These are phyloP conservation scores for Protostelium mycophagum DNA, from an alignment of 78 protist species.

Conservation along the genomic window DNA sequence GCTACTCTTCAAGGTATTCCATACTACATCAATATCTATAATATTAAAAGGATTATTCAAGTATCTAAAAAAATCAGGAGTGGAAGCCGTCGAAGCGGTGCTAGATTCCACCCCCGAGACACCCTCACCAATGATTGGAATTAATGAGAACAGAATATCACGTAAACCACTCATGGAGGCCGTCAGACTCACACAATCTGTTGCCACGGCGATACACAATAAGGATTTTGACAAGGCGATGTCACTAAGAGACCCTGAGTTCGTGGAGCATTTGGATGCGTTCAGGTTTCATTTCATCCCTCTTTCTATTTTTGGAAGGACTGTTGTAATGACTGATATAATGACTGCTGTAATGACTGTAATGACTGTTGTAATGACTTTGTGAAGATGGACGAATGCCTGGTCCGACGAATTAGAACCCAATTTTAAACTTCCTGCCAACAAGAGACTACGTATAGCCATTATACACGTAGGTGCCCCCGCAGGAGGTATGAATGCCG, in stretches of 20 bases:
- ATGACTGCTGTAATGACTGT: too few species aligned
- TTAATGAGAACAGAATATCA: constrained; percentile 17
- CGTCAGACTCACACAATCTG: constrained; percentile 57
- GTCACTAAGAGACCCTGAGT: constrained; percentile 40
- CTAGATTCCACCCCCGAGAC: background rate
- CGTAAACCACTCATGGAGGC: constrained; percentile 55
- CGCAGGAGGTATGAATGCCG: constrained; percentile 79
- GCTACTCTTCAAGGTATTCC: background rate
- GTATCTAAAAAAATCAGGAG: constrained; percentile 36
- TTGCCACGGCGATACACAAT: constrained; percentile 21
- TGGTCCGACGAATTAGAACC: constrained; percentile 13
- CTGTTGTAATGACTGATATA: too few species aligned
- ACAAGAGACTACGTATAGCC: constrained; percentile 7
- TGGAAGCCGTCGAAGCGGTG: constrained; percentile 47
- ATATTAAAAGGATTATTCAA: too few species aligned
- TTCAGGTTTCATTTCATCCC: background rate
- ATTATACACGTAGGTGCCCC: constrained; percentile 75
- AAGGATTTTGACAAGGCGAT: constrained; percentile 51
- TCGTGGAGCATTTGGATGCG: constrained; percentile 24
- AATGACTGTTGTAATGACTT: background rate
- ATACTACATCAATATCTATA: background rate
- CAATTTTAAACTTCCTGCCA: background rate
- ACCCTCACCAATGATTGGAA: constrained; percentile 47
- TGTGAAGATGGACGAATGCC: background rate
- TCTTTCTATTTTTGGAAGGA: too few species aligned